Evolutionary conservation across 805 yeast genomes (phyloP).

Genomic region (Scheffersomyces ergatensis): DNA sequence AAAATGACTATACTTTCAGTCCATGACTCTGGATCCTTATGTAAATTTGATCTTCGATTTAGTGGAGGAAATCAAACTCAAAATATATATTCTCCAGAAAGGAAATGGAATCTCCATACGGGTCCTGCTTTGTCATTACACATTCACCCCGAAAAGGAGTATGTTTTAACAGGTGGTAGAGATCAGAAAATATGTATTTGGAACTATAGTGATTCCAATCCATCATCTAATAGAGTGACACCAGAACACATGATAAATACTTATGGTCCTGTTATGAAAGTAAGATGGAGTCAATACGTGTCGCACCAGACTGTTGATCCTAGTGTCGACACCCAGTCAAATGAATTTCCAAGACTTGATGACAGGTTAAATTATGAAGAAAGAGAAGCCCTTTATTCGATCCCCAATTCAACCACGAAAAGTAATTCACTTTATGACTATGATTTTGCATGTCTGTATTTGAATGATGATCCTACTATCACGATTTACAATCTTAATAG

Average conservation of each 20-base stretch:
- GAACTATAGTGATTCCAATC: conserved; percentile 41
- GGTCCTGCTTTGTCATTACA: conserved; percentile 88
- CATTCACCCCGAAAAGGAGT: conserved; percentile 84
- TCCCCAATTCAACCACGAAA: background rate
- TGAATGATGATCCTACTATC: conserved; percentile 69
- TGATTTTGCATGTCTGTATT: conserved; percentile 69
- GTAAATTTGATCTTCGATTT: conserved; percentile 77
- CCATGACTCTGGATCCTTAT: conserved; percentile 86
- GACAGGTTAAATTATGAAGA: conserved; percentile 19
- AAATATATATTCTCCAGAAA: conserved; percentile 52
- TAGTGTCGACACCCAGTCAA: conserved; percentile 6
- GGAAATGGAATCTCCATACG: conserved; percentile 80
- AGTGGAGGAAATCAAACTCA: conserved; percentile 9
- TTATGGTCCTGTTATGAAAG: conserved; percentile 76
- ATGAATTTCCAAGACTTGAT: conserved; percentile 13
- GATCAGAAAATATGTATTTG: conserved; percentile 81
- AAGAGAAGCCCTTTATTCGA: conserved; percentile 9
- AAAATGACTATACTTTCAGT: conserved; percentile 61
- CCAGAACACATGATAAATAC: conserved; percentile 76
- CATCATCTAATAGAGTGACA: conserved; percentile 12
- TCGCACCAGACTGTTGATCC: conserved; percentile 3
- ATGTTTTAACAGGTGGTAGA: conserved; percentile 87
- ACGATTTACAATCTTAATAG: conserved; percentile 70
- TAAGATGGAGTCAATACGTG: conserved; percentile 54
- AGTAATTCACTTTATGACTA: conserved; percentile 45